Conservation (phyloP, 192 early-diverging fungal genomes). For the Entomortierella chlamydospora region DNA sequence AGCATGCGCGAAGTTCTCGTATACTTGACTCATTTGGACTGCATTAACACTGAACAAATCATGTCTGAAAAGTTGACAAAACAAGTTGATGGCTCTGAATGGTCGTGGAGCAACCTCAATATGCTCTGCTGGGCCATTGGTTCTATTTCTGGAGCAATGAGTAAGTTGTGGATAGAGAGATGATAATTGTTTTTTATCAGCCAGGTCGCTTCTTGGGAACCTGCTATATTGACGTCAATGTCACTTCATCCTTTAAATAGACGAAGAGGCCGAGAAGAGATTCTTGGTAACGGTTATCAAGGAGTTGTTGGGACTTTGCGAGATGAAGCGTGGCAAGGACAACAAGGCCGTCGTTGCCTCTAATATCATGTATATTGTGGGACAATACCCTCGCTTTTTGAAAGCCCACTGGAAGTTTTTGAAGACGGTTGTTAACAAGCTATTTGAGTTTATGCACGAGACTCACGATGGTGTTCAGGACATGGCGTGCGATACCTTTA, state of each 20-base stretch:
- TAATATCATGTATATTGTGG: conserved; percentile 99
- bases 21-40: conserved; percentile 97
- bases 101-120: conserved; percentile 98
- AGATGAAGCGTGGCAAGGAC: conserved; percentile 98
- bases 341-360: conserved; percentile 99
- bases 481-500: conserved; percentile 99
- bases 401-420: conserved; percentile 99
- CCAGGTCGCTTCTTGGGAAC: background rate
- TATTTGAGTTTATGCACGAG: conserved; percentile 99
- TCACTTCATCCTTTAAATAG: conserved; percentile 23
- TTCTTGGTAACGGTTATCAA: conserved; percentile 99
- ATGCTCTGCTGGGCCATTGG: conserved; percentile 99
- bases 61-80: conserved; percentile 93
- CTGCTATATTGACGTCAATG: background rate
- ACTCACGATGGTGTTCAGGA: conserved; percentile 97
- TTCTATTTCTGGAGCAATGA: conserved; percentile 97
- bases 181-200: background rate
- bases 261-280: conserved; percentile 95
- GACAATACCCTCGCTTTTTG: conserved; percentile 99
- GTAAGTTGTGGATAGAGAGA: conserved; percentile 20
- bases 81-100: conserved; percentile 97
- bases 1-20: conserved; percentile 97
- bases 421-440: conserved; percentile 99
- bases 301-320: conserved; percentile 93
- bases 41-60: conserved; percentile 92